Evolutionary conservation across 805 yeast species (phyloP).

Genomic region (Pichia nakasei): DNA sequence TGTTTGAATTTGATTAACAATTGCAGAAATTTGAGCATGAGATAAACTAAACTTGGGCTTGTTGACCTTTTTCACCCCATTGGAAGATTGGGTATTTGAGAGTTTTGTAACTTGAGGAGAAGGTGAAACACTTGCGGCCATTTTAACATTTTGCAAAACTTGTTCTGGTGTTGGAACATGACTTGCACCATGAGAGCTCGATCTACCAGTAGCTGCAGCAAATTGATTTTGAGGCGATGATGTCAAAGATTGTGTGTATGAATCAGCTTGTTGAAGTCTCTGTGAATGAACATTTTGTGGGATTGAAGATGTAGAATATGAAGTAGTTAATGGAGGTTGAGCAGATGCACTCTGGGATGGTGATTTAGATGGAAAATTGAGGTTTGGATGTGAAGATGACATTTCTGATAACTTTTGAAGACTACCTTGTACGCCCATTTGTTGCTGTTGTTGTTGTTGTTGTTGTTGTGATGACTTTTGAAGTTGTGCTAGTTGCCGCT

Average conservation of each 20-base stretch:
- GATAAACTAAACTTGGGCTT: slow-evolving; percentile 31
- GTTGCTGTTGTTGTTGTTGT: slow-evolving; percentile 24
- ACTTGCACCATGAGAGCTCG: slow-evolving; percentile 2
- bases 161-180: slow-evolving; percentile 21
- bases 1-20: slow-evolving; percentile 54
- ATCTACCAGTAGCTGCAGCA: neutral
- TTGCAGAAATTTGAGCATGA: slow-evolving; percentile 57
- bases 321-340: neutral
- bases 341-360: neutral
- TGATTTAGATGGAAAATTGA: neutral
- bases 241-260: neutral
- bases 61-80: slow-evolving; percentile 6
- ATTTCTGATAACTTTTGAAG: slow-evolving; percentile 11
- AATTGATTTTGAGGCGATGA: slow-evolving; percentile 3
- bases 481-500: slow-evolving; percentile 25
- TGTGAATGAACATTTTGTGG: slow-evolving; percentile 1
- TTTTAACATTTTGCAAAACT: slow-evolving; percentile 11
- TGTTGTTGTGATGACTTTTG: slow-evolving; percentile 34
- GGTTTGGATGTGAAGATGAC: slow-evolving; percentile 1
- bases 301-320: neutral
- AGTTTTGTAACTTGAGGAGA: slow-evolving; percentile 3
- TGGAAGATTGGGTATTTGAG: neutral
- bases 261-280: neutral
- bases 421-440: slow-evolving; percentile 1
- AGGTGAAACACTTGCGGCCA: slow-evolving; percentile 7